Percentiles rank a stretch among this genome's conserved stretches.
These are phyloP conservation scores for Myochromella boudieri DNA, from an alignment of 768 basidiomycete genomes.

Conservation along the genomic window DNA sequence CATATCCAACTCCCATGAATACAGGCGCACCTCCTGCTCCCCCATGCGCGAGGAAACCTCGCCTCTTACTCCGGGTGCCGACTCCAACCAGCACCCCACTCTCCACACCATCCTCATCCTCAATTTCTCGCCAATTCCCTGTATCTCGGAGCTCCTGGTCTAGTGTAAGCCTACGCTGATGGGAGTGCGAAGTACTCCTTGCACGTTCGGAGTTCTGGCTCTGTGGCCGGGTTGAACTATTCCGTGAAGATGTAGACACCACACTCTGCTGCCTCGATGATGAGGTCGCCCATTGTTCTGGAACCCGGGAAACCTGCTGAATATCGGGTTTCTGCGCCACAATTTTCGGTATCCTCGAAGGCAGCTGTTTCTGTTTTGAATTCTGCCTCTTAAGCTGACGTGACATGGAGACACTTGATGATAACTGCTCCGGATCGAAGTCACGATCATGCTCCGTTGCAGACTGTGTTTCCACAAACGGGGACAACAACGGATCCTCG, in stretches of 20 bases:
- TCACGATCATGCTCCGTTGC: background rate
- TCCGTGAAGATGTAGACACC: background rate
- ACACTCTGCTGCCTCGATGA: background rate
- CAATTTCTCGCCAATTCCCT: conserved; percentile 28
- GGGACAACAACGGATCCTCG: conserved; percentile 36
- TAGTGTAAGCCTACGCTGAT: conserved; percentile 46
- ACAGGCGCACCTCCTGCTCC: conserved; percentile 73
- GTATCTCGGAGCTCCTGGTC: conserved; percentile 66
- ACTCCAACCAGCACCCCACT: conserved; percentile 51
- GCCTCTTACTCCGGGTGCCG: conserved; percentile 51
- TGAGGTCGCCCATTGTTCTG: background rate
- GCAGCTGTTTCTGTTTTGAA: background rate
- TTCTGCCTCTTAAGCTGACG: background rate
- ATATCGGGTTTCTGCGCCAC: background rate
- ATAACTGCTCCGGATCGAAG: conserved; percentile 3
- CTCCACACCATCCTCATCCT: conserved; percentile 43
- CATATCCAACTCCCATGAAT: conserved; percentile 68
- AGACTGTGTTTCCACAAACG: conserved; percentile 18
- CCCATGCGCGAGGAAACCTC: conserved; percentile 71
- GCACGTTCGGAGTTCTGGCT: background rate
- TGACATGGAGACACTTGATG: background rate
- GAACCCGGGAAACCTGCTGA: background rate
- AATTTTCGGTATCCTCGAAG: conserved; percentile 6
- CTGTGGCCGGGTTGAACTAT: conserved; percentile 20
- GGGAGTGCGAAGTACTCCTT: background rate